Conservation (phyloP, 257 asterid species). For the Rehmannia glutinosa region DNA sequence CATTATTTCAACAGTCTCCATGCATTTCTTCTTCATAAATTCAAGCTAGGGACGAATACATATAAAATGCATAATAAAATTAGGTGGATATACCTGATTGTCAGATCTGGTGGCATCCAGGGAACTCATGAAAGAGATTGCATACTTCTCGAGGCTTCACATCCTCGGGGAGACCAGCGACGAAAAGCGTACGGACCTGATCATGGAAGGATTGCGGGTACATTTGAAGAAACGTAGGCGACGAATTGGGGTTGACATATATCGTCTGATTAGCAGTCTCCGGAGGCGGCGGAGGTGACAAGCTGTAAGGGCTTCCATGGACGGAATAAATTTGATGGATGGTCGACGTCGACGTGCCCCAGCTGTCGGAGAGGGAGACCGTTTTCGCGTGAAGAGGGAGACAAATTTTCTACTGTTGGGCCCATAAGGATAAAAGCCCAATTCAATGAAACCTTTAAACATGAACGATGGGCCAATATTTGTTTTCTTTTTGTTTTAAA, state of each 20-base stretch:
- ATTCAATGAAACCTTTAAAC: too few relatives aligned
- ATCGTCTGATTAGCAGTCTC: too few relatives aligned
- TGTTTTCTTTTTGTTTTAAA: too few relatives aligned
- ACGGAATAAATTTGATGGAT: too few relatives aligned
- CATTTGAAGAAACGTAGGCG: constrained; percentile 49
- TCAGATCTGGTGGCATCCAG: constrained; percentile 83
- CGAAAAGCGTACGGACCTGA: constrained; percentile 81
- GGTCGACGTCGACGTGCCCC: too few relatives aligned
- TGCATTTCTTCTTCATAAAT: background rate
- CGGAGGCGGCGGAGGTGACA: constrained; percentile 70
- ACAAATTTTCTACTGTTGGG: background rate
- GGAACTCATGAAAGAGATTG: constrained; percentile 84
- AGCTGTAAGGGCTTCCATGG: constrained; percentile 61
- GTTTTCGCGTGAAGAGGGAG: too few relatives aligned
- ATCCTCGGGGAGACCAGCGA: constrained; percentile 95
- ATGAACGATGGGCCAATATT: too few relatives aligned
- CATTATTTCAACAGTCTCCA: too few relatives aligned
- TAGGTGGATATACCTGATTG: constrained; percentile 46
- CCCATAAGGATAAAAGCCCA: too few relatives aligned
- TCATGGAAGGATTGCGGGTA: constrained; percentile 51
- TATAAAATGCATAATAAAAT: background rate
- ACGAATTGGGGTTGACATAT: constrained; percentile 51
- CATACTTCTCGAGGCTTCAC: constrained; percentile 85
- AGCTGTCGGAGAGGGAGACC: constrained; percentile 3
- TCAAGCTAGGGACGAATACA: background rate